A percentile compares a stretch with the other conserved stretches of the same genome.
Evolutionary conservation across 768 basidiomycete species (phyloP).

Genomic region (Tylopilus cervinicoccineus): DNA sequence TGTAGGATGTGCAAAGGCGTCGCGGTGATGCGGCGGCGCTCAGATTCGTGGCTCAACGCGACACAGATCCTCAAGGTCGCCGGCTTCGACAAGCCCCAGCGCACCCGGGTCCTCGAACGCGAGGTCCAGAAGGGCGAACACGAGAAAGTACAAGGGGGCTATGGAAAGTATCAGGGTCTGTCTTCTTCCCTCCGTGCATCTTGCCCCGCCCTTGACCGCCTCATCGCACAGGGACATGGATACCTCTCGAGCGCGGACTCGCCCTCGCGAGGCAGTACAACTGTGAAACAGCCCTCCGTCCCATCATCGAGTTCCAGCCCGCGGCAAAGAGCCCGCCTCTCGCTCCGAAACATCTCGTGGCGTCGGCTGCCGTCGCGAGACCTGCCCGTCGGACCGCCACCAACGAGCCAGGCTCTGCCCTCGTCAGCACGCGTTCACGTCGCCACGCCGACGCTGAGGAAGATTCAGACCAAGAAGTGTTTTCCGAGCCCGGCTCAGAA

Average conservation of each 20-base stretch:
- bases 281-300: slow-evolving; percentile 79
- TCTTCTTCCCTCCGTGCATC: slow-evolving; percentile 10
- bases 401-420: slow-evolving; percentile 14
- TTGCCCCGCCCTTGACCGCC: neutral
- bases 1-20: slow-evolving; percentile 91
- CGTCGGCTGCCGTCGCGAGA: slow-evolving; percentile 45
- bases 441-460: slow-evolving; percentile 48
- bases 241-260: slow-evolving; percentile 89
- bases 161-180: slow-evolving; percentile 98
- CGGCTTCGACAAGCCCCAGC: slow-evolving; percentile 97
- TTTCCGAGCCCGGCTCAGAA: slow-evolving; percentile 74
- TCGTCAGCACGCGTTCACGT: slow-evolving; percentile 55
- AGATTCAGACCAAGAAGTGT: slow-evolving; percentile 57
- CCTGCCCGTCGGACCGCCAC: slow-evolving; percentile 26
- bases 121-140: slow-evolving; percentile 99
- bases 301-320: slow-evolving; percentile 93
- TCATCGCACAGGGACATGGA: slow-evolving; percentile 84
- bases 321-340: slow-evolving; percentile 88
- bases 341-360: slow-evolving; percentile 93
- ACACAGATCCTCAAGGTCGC: slow-evolving; percentile 99
- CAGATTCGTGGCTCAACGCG: slow-evolving; percentile 98
- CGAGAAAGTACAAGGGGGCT: slow-evolving; percentile 99
- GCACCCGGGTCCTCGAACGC: slow-evolving; percentile 94
- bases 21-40: slow-evolving; percentile 95
- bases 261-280: slow-evolving; percentile 88